phyloP scores from a whole-genome alignment of 305 asterid genomes.

The Vinca major region DNA sequence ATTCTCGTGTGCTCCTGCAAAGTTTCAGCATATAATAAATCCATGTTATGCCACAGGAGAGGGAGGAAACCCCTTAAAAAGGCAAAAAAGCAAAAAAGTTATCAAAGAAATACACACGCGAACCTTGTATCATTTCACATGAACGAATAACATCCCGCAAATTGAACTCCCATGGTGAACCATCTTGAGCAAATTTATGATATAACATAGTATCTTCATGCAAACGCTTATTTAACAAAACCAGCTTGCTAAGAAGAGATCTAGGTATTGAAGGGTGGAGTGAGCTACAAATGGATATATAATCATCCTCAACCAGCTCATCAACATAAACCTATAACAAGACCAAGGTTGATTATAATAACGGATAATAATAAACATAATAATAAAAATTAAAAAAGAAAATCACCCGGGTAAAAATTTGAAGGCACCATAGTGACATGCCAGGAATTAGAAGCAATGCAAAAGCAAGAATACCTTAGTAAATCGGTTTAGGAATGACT shows the following conservation, averaged over 20 bases:
- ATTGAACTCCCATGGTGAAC: slow-evolving; percentile 99
- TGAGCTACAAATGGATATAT: slow-evolving; percentile 66
- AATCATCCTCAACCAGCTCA: slow-evolving; percentile 82
- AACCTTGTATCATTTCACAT: slow-evolving; percentile 81
- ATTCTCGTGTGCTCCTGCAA: slow-evolving; percentile 53
- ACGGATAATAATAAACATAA: neutral
- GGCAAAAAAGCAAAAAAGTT: no score
- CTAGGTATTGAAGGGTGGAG: slow-evolving; percentile 57
- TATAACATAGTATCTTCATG: slow-evolving; percentile 68
- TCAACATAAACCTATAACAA: slow-evolving; percentile 72
- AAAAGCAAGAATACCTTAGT: slow-evolving; percentile 56
- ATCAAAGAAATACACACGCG: neutral
- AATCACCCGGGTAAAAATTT: neutral
- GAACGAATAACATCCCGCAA: slow-evolving; percentile 94
- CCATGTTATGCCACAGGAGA: neutral
- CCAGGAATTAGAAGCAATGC: slow-evolving; percentile 1
- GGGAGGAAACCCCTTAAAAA: neutral
- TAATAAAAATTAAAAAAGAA: neutral
- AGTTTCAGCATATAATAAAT: neutral
- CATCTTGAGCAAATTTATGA: slow-evolving; percentile 76
- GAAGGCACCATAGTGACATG: slow-evolving; percentile 5
- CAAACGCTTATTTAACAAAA: slow-evolving; percentile 60
- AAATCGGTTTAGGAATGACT: slow-evolving; percentile 92
- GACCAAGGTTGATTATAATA: slow-evolving; percentile 8
- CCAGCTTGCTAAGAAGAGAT: slow-evolving; percentile 48